These are phyloP conservation scores for Pleomassaria siparia DNA, from an alignment of 2,329 filamentous ascomycete species.

Conservation along the genomic window DNA sequence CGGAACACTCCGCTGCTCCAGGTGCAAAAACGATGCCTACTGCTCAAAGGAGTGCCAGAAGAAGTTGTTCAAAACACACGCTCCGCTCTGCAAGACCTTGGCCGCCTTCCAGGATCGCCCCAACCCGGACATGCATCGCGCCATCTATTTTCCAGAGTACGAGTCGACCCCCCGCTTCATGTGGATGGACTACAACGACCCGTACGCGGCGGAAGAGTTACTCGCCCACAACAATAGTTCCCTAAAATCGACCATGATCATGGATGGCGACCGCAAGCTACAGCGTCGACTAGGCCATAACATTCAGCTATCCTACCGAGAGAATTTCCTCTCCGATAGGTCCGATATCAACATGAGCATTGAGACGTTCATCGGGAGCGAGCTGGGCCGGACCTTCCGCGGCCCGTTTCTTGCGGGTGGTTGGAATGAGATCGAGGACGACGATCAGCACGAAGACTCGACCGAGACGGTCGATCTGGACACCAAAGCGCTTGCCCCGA, in stretches of 20 bases:
- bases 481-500: no score
- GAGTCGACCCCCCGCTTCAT: neutral
- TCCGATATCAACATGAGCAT: neutral
- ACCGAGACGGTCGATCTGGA: no score
- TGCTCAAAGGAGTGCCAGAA: neutral
- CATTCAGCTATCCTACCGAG: neutral
- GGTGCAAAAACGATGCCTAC: neutral
- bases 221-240: neutral
- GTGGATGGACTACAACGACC: neutral
- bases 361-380: neutral
- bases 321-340: neutral
- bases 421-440: no score
- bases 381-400: no score
- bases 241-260: neutral
- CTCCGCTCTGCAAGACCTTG: neutral
- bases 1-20: neutral
- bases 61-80: neutral
- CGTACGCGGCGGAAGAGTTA: no score
- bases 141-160: neutral
- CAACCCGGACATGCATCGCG: neutral
- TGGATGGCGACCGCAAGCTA: neutral
- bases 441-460: no score
- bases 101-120: neutral
- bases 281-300: neutral
- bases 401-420: no score